Base-by-base conservation (phyloP, 73 alveolate genomes). In the Symbiodinium pilosum region DNA sequence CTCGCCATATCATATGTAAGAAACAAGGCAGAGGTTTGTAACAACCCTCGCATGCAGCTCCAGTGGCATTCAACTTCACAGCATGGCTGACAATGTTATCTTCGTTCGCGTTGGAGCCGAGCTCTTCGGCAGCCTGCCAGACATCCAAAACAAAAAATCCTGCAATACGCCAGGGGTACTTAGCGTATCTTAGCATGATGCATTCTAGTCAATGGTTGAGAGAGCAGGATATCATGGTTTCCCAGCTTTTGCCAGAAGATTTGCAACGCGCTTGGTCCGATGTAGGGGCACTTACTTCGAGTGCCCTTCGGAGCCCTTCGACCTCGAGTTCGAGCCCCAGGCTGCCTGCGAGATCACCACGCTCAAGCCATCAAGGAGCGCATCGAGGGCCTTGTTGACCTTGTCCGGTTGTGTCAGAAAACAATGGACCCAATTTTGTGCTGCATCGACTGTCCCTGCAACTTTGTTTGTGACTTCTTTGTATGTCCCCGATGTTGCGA, bases 331-430 rank as follows among this genome's bases (percentile, higher is more conserved):
- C 75, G 16, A 56, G 26, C 16, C 75, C 75, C 75, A 56, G 26
- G 32, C 14, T 47, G 93, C 93, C 81, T 86, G 28, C 51, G 28
- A 2, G 51, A 69, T 69, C 93, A 86, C 93, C 83, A 86, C 93
- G 93, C 93, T 86, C 39, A 86, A 39, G 7, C 93, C 93, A 51
- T 86, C 81, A 77, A 86, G 83, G 47, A 86, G 81, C 43, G 77
- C 81, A 30, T 86, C 93, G 52, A 86, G 39, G 81, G 93, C 93
- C 83, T 86, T 86, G 54, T 69, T 86, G 52, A 86, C 93, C 93
- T 83, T 56, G 20, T 12, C 5, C 73, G 12, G 2, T 20, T 54
- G 20, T 16, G 24, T 16, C 71, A 24, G 71, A 54, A 54, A 54
- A 5, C 34, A 51, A 24, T 16, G 68, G 68, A 24, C 68, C 68